Evolutionary conservation across 345 rosid species (phyloP), one percentile per base, ranked within the genome.

Genomic region (Aquilaria yunnanensis): DNA sequence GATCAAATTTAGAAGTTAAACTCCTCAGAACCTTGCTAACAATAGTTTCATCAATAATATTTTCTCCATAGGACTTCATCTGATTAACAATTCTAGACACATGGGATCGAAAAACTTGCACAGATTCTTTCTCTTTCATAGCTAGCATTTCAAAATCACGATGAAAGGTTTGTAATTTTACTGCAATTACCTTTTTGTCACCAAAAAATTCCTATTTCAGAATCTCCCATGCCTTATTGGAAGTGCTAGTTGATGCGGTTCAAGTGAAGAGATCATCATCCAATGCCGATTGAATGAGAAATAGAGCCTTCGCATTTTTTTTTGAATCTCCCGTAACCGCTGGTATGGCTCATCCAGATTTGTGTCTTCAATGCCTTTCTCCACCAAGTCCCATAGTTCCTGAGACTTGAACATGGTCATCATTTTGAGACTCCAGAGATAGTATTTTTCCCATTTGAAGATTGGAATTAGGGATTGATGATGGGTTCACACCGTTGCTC

Each of bases 1-100:
- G 63, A 11, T 66, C 63, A 57, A 66, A 66, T 2, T 57, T 57
- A 1, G 23, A 32, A 14, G 57, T 57, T 3, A 66, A 48, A 48
- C 57, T 57, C 12, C 33, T 64, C 14, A 50, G 54, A 10, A 67
- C 47, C 32, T 67, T 60, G 10, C 12, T 29, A 47, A 60, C 71
- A 8, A 60, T 2, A 10, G 13, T 61, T 45, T 60, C 23, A 46
- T 67, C 48, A 29, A 8, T 41, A 11, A 67, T n/a, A 29, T 31
- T 5, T 0, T 67, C 71, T 0, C 55, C 60, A 54, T 46, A 67
- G 0, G 54, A 43, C 8, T 5, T 32, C 60, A 60, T 52, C 34
- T 59, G 70, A 14, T 5, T 51, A 6, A 51, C 9, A 41, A 59
- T 14, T 2, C 30, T 0, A 10, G 2, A n/a, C 4, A 41, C 58